phyloP scores from a whole-genome alignment of 768 basidiomycete genomes.

The Agaricus blazei region DNA sequence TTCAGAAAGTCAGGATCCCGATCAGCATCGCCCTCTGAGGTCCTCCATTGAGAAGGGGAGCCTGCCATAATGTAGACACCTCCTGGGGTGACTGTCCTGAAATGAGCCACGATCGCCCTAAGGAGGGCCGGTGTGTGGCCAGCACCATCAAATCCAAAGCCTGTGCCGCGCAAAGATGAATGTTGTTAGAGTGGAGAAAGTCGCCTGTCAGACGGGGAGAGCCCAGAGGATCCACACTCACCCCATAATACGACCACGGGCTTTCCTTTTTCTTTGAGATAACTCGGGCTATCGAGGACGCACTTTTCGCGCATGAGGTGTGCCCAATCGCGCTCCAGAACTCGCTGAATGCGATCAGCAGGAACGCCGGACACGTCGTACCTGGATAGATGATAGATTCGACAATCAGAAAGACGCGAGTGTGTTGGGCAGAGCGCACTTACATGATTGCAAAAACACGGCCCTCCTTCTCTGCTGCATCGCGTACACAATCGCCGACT shows the following conservation, averaged over 20 bases:
- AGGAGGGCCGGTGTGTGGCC: conserved; percentile 60
- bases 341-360: conserved; percentile 57
- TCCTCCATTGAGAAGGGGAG: conserved; percentile 71
- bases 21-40: conserved; percentile 65
- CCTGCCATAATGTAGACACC: conserved; percentile 75
- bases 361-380: conserved; percentile 82
- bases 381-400: conserved; percentile 35
- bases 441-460: conserved; percentile 84
- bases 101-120: conserved; percentile 46
- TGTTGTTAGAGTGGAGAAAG: background rate
- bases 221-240: conserved; percentile 12
- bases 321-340: conserved; percentile 69
- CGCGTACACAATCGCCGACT: conserved; percentile 63
- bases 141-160: conserved; percentile 63
- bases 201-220: background rate
- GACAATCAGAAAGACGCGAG: conserved; percentile 6
- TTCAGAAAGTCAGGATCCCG: conserved; percentile 57
- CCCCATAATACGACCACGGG: conserved; percentile 78
- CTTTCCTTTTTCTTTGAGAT: conserved; percentile 63
- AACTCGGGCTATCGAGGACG: conserved; percentile 66
- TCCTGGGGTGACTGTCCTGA: conserved; percentile 60
- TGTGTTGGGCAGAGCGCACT: conserved; percentile 18
- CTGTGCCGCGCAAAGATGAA: conserved; percentile 23
- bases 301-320: conserved; percentile 61
- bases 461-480: conserved; percentile 76